Percentiles rank a stretch among this genome's conserved stretches.
Conservation (phyloP, 2,329 filamentous ascomycete genomes). For the Paraphoma sp. region DNA sequence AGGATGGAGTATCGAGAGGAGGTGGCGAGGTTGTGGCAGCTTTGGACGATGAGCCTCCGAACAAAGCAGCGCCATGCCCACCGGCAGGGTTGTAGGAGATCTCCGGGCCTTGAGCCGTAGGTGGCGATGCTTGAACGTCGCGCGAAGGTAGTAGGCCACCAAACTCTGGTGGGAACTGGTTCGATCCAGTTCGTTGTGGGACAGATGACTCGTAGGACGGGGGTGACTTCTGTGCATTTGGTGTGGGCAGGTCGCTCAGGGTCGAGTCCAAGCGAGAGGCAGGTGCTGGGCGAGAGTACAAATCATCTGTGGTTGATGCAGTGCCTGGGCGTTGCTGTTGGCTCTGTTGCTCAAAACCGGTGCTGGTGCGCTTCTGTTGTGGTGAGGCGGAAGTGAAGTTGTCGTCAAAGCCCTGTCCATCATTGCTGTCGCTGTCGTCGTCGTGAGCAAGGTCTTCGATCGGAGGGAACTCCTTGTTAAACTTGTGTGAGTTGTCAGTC, state of each 20-base stretch:
- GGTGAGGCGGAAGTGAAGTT: slow-evolving; percentile 76
- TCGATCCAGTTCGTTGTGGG: slow-evolving; percentile 45
- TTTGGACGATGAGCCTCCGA: slow-evolving; percentile 46
- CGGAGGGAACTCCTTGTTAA: slow-evolving; percentile 86
- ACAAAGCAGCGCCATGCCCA: slow-evolving; percentile 49
- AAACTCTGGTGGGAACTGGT: slow-evolving; percentile 62
- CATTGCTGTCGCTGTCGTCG: slow-evolving; percentile 76
- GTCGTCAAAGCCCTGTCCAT: slow-evolving; percentile 85
- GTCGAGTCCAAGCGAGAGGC: slow-evolving; percentile 45
- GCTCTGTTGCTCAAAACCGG: slow-evolving; percentile 31
- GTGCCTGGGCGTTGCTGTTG: slow-evolving; percentile 35
- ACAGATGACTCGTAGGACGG: slow-evolving; percentile 61
- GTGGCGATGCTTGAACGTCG: slow-evolving; percentile 57
- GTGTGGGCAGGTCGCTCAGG: slow-evolving; percentile 55
- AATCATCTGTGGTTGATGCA: slow-evolving; percentile 34
- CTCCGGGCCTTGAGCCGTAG: slow-evolving; percentile 46
- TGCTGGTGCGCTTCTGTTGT: slow-evolving; percentile 40
- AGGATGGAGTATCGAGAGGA: slow-evolving; percentile 48
- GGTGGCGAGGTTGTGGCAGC: slow-evolving; percentile 46
- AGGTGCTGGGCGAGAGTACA: slow-evolving; percentile 43
- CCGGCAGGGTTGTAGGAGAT: slow-evolving; percentile 46
- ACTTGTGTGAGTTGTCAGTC: slow-evolving; percentile 53
- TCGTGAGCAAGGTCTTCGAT: slow-evolving; percentile 85
- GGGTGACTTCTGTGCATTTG: slow-evolving; percentile 65
- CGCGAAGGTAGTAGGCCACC: slow-evolving; percentile 63